Conservation (phyloP, 2,329 filamentous ascomycete species). For the Trichoderma brevicompactum region DNA sequence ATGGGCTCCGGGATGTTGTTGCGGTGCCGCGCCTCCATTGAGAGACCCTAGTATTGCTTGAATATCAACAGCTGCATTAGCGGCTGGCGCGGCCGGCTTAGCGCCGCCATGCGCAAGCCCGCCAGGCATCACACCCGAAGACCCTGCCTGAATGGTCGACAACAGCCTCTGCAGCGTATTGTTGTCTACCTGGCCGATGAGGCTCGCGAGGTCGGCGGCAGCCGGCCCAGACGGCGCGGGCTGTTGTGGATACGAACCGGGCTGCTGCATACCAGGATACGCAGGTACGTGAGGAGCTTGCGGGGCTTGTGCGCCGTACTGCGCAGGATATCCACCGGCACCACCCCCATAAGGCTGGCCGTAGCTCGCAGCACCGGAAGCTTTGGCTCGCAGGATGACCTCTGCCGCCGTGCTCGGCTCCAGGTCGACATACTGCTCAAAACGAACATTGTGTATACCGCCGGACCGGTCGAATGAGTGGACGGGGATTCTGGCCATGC, state of each 20-base stretch:
- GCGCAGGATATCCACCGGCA: conserved; percentile 36
- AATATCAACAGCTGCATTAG: conserved; percentile 48
- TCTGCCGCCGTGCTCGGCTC: conserved; percentile 79
- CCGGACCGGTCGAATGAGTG: conserved; percentile 83
- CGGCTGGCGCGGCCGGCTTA: conserved; percentile 34
- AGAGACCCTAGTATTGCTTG: conserved; percentile 52
- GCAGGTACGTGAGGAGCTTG: conserved; percentile 32
- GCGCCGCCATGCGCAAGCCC: conserved; percentile 31
- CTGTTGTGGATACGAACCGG: conserved; percentile 42
- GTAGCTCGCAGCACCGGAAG: conserved; percentile 41
- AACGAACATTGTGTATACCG: conserved; percentile 76
- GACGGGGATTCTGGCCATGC: conserved; percentile 73
- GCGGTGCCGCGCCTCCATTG: conserved; percentile 36
- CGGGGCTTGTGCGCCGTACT: conserved; percentile 40
- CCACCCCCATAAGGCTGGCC: conserved; percentile 39
- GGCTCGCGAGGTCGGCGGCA: conserved; percentile 60
- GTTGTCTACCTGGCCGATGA: conserved; percentile 71
- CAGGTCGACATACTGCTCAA: conserved; percentile 85
- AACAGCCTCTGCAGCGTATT: conserved; percentile 72
- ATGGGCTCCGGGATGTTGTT: conserved; percentile 35
- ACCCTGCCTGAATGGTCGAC: conserved; percentile 55
- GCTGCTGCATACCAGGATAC: conserved; percentile 37
- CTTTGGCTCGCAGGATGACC: conserved; percentile 74
- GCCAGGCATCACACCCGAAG: conserved; percentile 31
- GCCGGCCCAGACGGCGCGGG: conserved; percentile 36